Percentiles rank a stretch among this genome's conserved stretches.
phyloP scores from a whole-genome alignment of 495 filamentous ascomycete species.

The Penicillium waksmanii region DNA sequence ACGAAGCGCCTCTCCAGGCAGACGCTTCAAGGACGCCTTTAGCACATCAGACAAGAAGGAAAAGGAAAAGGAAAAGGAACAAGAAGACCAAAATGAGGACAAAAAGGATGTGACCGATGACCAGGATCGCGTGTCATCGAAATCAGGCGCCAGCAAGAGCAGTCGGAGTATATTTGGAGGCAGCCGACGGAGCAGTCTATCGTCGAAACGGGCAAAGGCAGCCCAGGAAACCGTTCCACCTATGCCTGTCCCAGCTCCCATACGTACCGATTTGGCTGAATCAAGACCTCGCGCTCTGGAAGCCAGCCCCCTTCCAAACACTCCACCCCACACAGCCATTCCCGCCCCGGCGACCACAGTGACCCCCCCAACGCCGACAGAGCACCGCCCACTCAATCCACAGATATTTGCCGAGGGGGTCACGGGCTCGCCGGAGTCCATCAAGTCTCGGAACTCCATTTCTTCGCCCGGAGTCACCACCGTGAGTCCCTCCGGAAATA shows the following conservation, averaged over 20 bases:
- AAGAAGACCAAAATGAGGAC: not conserved
- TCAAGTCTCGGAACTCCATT: slow-evolving; percentile 32
- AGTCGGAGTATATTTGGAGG: slow-evolving; percentile 35
- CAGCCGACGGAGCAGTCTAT: slow-evolving; percentile 46
- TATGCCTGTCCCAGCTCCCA: slow-evolving; percentile 39
- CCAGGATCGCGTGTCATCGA: slow-evolving; percentile 45
- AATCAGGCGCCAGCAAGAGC: slow-evolving; percentile 38
- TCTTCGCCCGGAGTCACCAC: slow-evolving; percentile 39
- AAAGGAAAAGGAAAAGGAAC: not conserved
- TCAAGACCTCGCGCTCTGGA: slow-evolving; percentile 29
- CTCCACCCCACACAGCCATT: slow-evolving; percentile 47
- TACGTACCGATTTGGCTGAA: slow-evolving; percentile 42
- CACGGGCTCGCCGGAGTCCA: slow-evolving; percentile 43
- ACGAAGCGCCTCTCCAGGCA: slow-evolving; percentile 46
- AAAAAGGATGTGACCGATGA: slow-evolving; percentile 48
- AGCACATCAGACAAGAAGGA: slow-evolving; percentile 30
- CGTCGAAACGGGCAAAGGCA: slow-evolving; percentile 39
- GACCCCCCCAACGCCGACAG: slow-evolving; percentile 58
- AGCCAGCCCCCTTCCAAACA: slow-evolving; percentile 40
- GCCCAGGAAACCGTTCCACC: slow-evolving; percentile 35
- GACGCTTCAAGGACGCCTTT: slow-evolving; percentile 53
- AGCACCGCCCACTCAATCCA: slow-evolving; percentile 25
- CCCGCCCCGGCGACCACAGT: slow-evolving; percentile 53
- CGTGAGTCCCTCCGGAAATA: slow-evolving; percentile 64
- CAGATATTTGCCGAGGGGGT: slow-evolving; percentile 30